A percentile compares a stretch with the other conserved stretches of the same genome.
These are phyloP conservation scores for Entamoeba invadens DNA, from an alignment of 208 protist species.

Conservation along the genomic window DNA sequence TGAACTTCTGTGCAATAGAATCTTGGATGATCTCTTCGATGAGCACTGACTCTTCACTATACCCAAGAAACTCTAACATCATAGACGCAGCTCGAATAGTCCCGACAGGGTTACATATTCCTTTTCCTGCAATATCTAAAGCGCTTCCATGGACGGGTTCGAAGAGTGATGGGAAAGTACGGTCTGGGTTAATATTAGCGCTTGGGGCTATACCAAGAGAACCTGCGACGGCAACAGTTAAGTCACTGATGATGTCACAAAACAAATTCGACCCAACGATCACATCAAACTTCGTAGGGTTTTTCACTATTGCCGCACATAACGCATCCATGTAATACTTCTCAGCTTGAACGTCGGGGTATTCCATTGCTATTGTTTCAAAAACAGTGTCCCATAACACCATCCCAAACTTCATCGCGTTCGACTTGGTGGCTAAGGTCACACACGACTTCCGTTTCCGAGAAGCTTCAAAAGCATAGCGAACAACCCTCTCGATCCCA, in stretches of 20 bases:
- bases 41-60: background rate
- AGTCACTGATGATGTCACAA: background rate
- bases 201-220: background rate
- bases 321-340: background rate
- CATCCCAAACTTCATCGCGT: background rate
- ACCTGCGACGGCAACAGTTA: background rate
- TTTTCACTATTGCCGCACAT: background rate
- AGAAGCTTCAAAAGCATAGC: background rate
- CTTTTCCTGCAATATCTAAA: background rate
- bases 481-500: background rate
- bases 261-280: background rate
- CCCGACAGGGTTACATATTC: background rate
- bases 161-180: background rate
- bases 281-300: background rate
- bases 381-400: background rate
- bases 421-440: background rate
- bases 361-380: background rate
- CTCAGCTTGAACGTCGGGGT: background rate
- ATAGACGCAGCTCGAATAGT: background rate
- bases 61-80: background rate
- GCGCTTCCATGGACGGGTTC: background rate
- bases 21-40: background rate
- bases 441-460: background rate
- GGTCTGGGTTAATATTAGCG: background rate
- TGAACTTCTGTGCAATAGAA: background rate